These are phyloP conservation scores for Nectriaceae sp. DNA, from an alignment of 2,329 filamentous ascomycete genomes.

Conservation along the genomic window DNA sequence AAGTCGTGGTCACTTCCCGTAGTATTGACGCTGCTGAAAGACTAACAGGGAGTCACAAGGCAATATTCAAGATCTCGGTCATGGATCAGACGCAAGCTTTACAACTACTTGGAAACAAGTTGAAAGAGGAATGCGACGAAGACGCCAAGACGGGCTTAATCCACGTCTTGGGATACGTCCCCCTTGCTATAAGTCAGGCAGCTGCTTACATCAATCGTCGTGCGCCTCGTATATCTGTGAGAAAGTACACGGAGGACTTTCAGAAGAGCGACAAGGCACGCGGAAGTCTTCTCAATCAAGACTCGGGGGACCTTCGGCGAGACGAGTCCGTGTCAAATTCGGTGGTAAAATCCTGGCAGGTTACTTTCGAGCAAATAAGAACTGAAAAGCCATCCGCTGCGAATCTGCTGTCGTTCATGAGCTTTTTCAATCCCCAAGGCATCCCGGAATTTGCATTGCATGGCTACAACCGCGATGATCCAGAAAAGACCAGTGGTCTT, in stretches of 20 bases:
- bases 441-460: background rate
- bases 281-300: background rate
- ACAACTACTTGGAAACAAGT: conserved; percentile 6
- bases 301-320: background rate
- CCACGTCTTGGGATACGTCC: conserved; percentile 22
- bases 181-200: conserved; percentile 30
- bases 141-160: background rate
- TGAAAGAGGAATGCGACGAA: background rate
- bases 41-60: conserved; percentile 9
- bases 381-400: background rate
- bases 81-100: background rate
- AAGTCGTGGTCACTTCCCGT: conserved; percentile 17
- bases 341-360: background rate
- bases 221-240: conserved; percentile 23
- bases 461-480: background rate
- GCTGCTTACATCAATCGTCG: conserved; percentile 28
- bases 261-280: conserved; percentile 27
- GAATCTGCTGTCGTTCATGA: background rate
- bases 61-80: background rate
- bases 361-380: background rate
- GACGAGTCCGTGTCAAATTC: background rate
- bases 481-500: background rate
- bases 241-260: conserved; percentile 32
- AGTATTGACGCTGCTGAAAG: conserved; percentile 15
- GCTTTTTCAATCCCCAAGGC: background rate